Base-by-base conservation (phyloP, 805 yeast genomes). In the Cyberlindnera lachancei region DNA sequence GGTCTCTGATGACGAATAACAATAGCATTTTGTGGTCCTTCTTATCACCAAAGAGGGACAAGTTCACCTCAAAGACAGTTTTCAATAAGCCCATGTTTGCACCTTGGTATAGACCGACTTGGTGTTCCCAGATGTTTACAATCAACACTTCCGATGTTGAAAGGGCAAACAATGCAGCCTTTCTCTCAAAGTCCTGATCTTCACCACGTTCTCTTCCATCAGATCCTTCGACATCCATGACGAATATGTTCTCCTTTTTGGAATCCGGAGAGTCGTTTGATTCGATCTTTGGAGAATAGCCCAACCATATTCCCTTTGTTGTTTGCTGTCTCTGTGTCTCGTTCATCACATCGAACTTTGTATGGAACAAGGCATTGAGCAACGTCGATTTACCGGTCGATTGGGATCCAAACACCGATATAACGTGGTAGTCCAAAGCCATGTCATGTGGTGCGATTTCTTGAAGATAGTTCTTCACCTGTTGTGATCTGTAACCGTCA, bases 161-260 rank as follows among this genome's bases (percentile, higher is more conserved):
- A 40, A 92, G 64, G 0, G 98, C 97, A 64, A 92, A 92, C 26
- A 92, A 63, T 0, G 97, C 97, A 2, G 96, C 88, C 47, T 92
- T 92, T 36, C 98, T 73, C 59, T 92, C 98, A 56, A 92, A 92
- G 59, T 92, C 98, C 58, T 92, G 96, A 58, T 92, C 97, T 49
- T 92, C 98, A 17, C 97, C 97, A 35, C 96, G 73, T 59, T 92
- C 98, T 38, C 96, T 72, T 30, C 98, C 97, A 61, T 92, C 98
- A 1, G 96, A 88, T 30, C 98, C 98, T 60, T 92, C 98, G n/a
- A 92, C 97, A 53, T 92, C 98, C 70, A 92, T 71, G 3, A 92
- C 94, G 40, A 85, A 69, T 9, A 86, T 64, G 41, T 75, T 66
- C 6, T 44, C 39, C 16, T 38, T 36, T 25, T 48, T 48, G 6